These are phyloP conservation scores for Pythium biforme DNA, from an alignment of 352 stramenopile species.

Conservation along the genomic window DNA sequence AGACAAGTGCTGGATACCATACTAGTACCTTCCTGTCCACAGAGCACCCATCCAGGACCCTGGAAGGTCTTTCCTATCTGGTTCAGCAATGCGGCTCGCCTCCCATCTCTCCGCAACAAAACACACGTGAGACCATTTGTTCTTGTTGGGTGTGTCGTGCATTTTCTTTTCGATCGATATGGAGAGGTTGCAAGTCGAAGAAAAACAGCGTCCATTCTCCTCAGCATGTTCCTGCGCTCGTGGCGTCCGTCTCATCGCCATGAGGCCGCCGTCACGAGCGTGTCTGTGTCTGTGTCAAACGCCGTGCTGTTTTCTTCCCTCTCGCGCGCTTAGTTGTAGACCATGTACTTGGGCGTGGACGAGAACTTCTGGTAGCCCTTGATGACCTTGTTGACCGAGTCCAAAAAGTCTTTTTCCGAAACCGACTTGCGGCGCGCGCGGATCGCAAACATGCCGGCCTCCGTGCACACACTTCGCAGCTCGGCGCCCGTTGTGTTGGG, in stretches of 20 bases:
- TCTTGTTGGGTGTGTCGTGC: neutral
- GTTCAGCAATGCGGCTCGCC: too few relatives aligned
- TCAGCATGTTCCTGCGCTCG: too few relatives aligned
- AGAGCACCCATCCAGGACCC: too few relatives aligned
- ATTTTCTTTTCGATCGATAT: neutral
- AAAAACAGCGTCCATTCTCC: neutral
- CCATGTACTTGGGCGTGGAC: slow-evolving; percentile 99
- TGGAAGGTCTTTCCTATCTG: too few relatives aligned
- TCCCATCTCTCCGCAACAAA: too few relatives aligned
- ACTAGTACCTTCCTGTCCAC: too few relatives aligned
- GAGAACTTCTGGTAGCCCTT: slow-evolving; percentile 99
- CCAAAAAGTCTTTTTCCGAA: slow-evolving; percentile 99
- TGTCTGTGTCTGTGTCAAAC: neutral
- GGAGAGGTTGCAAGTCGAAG: neutral
- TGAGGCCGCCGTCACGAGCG: too few relatives aligned
- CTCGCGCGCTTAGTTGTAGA: slow-evolving; percentile 90
- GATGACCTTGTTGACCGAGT: slow-evolving; percentile 99
- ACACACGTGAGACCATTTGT: too few relatives aligned
- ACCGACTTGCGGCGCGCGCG: slow-evolving; percentile 97
- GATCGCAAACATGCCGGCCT: slow-evolving; percentile 99
- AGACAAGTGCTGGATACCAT: too few relatives aligned
- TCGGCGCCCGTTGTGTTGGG: slow-evolving; percentile 99
- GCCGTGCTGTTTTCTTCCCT: neutral
- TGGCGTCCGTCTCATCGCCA: neutral
- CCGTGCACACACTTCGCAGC: slow-evolving; percentile 97